A percentile compares a stretch with the other conserved stretches of the same genome.
Evolutionary conservation across 768 basidiomycete genomes (phyloP).

Genomic region (Mycena leptocephala): DNA sequence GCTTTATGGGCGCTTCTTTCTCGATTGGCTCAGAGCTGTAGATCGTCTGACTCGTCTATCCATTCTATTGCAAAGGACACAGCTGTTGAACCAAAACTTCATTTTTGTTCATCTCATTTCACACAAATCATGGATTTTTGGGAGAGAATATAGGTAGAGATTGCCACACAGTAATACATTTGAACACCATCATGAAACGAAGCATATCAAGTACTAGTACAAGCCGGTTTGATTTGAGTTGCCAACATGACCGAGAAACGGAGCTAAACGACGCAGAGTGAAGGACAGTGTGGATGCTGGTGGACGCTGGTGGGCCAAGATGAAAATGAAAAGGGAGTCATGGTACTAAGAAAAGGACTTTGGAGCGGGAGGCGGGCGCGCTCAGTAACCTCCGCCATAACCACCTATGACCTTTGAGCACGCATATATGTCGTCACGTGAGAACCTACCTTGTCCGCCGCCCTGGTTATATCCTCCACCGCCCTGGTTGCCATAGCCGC

Average conservation of each 20-base stretch:
- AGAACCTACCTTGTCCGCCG: neutral
- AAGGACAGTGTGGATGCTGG: slow-evolving; percentile 55
- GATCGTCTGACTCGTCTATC: neutral
- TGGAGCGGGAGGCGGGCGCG: too few relatives aligned
- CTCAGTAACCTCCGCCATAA: slow-evolving; percentile 16
- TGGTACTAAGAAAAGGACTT: neutral
- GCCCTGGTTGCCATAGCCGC: neutral
- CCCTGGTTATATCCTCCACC: too few relatives aligned
- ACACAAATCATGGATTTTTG: neutral
- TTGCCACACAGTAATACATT: slow-evolving; percentile 34
- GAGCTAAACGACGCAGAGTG: slow-evolving; percentile 58
- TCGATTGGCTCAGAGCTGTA: neutral
- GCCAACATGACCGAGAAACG: slow-evolving; percentile 50
- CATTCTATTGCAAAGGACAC: neutral
- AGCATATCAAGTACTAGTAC: slow-evolving; percentile 59
- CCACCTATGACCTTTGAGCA: neutral
- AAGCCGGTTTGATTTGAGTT: slow-evolving; percentile 57
- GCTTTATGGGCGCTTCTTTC: slow-evolving; percentile 17
- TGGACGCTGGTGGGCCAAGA: slow-evolving; percentile 46
- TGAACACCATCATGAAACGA: slow-evolving; percentile 36
- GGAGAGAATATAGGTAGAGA: neutral
- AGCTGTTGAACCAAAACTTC: too few relatives aligned
- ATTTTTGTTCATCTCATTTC: neutral
- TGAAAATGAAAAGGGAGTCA: neutral
- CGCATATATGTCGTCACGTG: too few relatives aligned